Base-by-base conservation (phyloP, 305 asterid genomes). In the Coffea humblotiana region DNA sequence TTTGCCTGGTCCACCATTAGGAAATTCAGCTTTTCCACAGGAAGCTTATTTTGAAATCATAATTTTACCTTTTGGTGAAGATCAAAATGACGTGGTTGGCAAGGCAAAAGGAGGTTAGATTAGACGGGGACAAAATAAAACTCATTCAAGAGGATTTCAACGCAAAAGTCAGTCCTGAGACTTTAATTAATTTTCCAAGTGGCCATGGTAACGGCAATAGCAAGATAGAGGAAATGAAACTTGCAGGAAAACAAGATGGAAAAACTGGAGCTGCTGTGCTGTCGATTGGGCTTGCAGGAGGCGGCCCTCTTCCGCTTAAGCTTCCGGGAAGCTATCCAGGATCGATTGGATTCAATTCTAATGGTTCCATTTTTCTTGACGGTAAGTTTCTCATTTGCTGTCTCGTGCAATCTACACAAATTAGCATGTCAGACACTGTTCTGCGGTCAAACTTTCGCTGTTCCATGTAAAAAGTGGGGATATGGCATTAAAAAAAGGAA, bases 1-100 rank as follows among this genome's bases (percentile, higher is more conserved):
- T 61, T 71, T 96, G 82, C 99, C 99, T 0, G 99, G 99, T 48
- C 99, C 99, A 15, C 89, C 82, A 15, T 79, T 91, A 74, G 91
- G 88, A 19, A 82, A 83, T 40, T 88, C 91, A 5, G 89, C 96
- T 79, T 96, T 96, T 78, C 98, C 99, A 0, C 97, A 96, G 74
- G 99, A 94, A 75, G 93, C 97, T 0, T 93, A 93, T 86, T 94
- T 94, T 78, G 98, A 94, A 87, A 83, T 93, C 29, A 94, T 86
- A 2, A 80, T 96, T 48, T 25, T 90, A 79, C 74, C 88, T 19
- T 82, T 70, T 43, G 37, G 63, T 43, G 88, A 78, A 37, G 82
- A 74, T 9, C 80, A 45, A 72, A 66, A 35, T 35, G 85, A 80
- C 15, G 4, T 52, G 64, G 70, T 49, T 11, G 85, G 78, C 14